Evolutionary conservation across 2,329 filamentous ascomycete species (phyloP), one percentile per base, ranked within the genome.

Genomic region (Hymenoscyphus scutula): DNA sequence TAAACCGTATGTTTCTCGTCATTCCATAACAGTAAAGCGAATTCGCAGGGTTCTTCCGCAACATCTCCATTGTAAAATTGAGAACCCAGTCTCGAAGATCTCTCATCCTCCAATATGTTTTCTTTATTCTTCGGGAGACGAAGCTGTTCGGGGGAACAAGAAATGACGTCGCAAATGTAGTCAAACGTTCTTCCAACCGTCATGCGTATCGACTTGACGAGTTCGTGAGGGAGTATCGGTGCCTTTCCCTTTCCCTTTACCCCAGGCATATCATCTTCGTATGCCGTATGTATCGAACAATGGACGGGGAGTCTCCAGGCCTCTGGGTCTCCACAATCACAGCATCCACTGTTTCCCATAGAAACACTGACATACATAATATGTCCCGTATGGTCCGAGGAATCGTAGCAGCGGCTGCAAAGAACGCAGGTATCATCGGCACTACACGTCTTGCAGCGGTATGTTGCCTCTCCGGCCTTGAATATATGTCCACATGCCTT

Each of bases 401-500:
- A 87, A 73, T 98, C 92, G 75, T 97, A 99, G 78, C 95, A 99
- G 68, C 89, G 88, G 72, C 91, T 92, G 78, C 95, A 99, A 17
- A 99, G 83, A 57, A 95, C 94, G 76, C 94, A 98, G 0, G 95
- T 98, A 68, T 97, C 94, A 76, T 99, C 96, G 53, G 89, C 87
- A 56, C 92, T 92, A 76, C 95, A 99, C 10, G 94, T 98, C 71
- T 92, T 90, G 81, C 95, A 99, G 71, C 89, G 85, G 76, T 98
- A 99, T 63, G 92, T 94, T 62, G 92, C 93, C 79, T 99, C 95
- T 58, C 94, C 95, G 15, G 86, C 84, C 77, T 94, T 94, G 82
- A 99, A 97, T 66, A 99, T 98, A 79, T 99, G 96, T 3, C 95
- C 96, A 75, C 95, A 99, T 55, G 92, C 89, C 77, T 96, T 96